A percentile compares a stretch with the other conserved stretches of the same genome.
Evolutionary conservation across 2,329 filamentous ascomycete species (phyloP).

Genomic region (Fusarium miscanthi): DNA sequence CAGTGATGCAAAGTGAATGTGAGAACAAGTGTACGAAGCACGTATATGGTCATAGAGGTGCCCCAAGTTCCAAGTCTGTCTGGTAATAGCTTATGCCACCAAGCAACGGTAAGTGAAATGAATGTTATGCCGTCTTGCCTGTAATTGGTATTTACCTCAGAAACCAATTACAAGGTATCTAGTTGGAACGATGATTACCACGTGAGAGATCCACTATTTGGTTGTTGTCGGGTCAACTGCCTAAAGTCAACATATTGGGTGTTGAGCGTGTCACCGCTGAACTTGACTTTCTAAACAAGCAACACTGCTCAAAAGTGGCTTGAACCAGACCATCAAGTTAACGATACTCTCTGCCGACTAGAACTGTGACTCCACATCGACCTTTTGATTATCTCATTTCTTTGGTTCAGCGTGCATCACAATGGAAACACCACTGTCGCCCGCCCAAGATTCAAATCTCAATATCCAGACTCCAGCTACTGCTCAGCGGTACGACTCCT

Average conservation of each 20-base stretch:
- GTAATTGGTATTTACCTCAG: not conserved
- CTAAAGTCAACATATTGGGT: constrained; percentile 18
- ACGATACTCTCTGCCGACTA: not conserved
- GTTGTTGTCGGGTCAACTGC: constrained; percentile 37
- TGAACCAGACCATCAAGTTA: constrained; percentile 9
- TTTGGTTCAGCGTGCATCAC: constrained; percentile 37
- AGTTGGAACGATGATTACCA: not conserved
- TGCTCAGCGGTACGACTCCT: constrained; percentile 35
- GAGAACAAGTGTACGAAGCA: not conserved
- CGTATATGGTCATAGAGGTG: not conserved
- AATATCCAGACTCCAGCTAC: constrained; percentile 44
- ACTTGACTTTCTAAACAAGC: constrained; percentile 21
- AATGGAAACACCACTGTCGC: constrained; percentile 46
- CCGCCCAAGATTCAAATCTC: constrained; percentile 40
- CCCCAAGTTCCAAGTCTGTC: not conserved
- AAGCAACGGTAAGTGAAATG: not conserved
- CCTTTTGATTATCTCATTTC: constrained; percentile 18
- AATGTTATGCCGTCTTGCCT: not conserved
- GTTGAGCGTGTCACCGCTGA: constrained; percentile 29
- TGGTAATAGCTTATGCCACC: not conserved
- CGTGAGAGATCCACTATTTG: constrained; percentile 16
- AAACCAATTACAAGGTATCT: not conserved
- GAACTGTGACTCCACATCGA: not conserved
- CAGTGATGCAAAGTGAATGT: not conserved
- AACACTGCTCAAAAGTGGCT: constrained; percentile 27